phyloP scores from a whole-genome alignment of 2,329 filamentous ascomycete genomes.

The Monilinia polystroma region DNA sequence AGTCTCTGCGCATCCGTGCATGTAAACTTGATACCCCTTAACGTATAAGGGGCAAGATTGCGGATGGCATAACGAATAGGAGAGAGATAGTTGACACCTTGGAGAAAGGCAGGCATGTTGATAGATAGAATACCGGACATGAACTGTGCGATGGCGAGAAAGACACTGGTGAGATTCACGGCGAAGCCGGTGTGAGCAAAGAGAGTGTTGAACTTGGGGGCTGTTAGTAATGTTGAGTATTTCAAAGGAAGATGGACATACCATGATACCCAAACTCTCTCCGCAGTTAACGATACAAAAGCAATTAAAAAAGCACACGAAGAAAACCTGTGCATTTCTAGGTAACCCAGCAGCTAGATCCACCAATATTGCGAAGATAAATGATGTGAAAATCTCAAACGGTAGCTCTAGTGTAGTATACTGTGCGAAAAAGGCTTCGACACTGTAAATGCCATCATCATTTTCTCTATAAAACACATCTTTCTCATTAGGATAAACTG shows the following conservation, averaged over 20 bases:
- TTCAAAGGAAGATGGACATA: constrained; percentile 23
- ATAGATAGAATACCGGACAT: constrained; percentile 72
- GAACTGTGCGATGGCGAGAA: constrained; percentile 68
- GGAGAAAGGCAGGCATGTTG: constrained; percentile 63
- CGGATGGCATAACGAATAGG: constrained; percentile 69
- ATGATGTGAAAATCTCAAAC: constrained; percentile 64
- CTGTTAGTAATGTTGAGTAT: background rate
- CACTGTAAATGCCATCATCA: constrained; percentile 69
- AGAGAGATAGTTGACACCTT: constrained; percentile 68
- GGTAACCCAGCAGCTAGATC: constrained; percentile 66
- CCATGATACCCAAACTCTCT: constrained; percentile 71
- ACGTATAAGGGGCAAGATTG: constrained; percentile 64
- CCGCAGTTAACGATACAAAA: constrained; percentile 74
- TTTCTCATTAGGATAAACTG: constrained; percentile 68
- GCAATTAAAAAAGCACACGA: constrained; percentile 65
- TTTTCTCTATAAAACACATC: constrained; percentile 78
- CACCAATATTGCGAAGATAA: constrained; percentile 64
- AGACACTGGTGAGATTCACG: constrained; percentile 67
- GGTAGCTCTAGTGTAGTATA: constrained; percentile 71
- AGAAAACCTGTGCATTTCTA: constrained; percentile 62
- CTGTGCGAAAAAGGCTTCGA: constrained; percentile 67
- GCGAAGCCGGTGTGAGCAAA: constrained; percentile 75
- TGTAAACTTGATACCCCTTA: constrained; percentile 60
- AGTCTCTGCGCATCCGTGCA: constrained; percentile 61
- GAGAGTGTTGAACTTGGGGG: constrained; percentile 65